Evolutionary conservation across 2,329 filamentous ascomycete species (phyloP).

Genomic region (Fusarium sp.): DNA sequence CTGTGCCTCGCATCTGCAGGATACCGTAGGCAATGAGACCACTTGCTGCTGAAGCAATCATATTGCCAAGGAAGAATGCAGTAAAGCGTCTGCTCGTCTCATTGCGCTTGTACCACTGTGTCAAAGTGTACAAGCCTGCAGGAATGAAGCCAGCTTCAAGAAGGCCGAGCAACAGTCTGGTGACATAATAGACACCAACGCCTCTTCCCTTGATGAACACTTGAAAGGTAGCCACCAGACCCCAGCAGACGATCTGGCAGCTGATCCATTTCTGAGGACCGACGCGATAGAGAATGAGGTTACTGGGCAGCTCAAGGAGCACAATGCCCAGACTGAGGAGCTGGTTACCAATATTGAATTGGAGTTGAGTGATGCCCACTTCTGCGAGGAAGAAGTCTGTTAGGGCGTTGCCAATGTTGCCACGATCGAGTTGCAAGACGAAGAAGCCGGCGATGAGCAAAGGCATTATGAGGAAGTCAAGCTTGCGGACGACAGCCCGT

Average conservation of each 20-base stretch:
- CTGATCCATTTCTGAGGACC: conserved; percentile 54
- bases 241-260: conserved; percentile 41
- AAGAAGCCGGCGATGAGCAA: conserved; percentile 56
- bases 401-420: conserved; percentile 52
- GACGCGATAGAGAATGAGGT: conserved; percentile 47
- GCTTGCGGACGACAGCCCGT: neutral
- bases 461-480: conserved; percentile 55
- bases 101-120: conserved; percentile 55
- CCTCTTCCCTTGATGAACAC: conserved; percentile 45
- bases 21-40: conserved; percentile 55
- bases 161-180: conserved; percentile 45
- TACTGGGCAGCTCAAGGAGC: conserved; percentile 9
- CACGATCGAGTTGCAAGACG: conserved; percentile 50
- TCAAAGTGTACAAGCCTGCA: conserved; percentile 55
- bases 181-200: conserved; percentile 44
- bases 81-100: conserved; percentile 55
- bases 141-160: conserved; percentile 56
- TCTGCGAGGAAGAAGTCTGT: conserved; percentile 54
- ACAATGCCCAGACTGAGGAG: conserved; percentile 48
- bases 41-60: conserved; percentile 50
- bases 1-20: conserved; percentile 24
- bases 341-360: conserved; percentile 57
- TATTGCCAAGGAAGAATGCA: conserved; percentile 55
- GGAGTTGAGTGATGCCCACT: conserved; percentile 55
- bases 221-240: conserved; percentile 48